These are phyloP conservation scores for Cercospora zeae-maydis DNA, from an alignment of 2,329 filamentous ascomycete species.

Conservation along the genomic window DNA sequence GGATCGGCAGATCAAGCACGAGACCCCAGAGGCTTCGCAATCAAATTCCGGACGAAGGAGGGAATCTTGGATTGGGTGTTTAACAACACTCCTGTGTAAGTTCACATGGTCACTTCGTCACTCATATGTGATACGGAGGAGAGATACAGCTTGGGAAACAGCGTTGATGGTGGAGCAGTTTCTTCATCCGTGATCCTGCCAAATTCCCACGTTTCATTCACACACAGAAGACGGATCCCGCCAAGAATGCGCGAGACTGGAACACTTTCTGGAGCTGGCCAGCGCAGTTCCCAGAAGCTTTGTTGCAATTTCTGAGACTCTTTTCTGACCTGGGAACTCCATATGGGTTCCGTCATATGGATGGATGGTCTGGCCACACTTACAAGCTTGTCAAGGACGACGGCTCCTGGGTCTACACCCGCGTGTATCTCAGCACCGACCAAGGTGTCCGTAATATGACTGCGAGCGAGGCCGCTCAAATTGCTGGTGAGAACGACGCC, in stretches of 20 bases:
- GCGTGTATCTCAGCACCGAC: constrained; percentile 32
- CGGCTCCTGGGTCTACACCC: constrained; percentile 47
- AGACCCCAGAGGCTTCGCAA: constrained; percentile 49
- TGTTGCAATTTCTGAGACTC: constrained; percentile 51
- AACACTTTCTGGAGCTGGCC: constrained; percentile 44
- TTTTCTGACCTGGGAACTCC: constrained; percentile 52
- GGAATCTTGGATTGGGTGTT: constrained; percentile 33
- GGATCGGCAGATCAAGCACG: constrained; percentile 60
- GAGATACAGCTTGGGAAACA: neutral
- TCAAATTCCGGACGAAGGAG: constrained; percentile 50
- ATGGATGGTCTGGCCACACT: constrained; percentile 22
- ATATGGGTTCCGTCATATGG: constrained; percentile 33
- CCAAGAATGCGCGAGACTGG: constrained; percentile 36
- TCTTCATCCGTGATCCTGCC: constrained; percentile 46
- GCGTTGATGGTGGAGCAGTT: constrained; percentile 22
- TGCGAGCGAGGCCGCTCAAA: constrained; percentile 43
- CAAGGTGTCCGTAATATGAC: constrained; percentile 51
- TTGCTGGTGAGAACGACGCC: constrained; percentile 50
- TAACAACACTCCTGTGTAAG: constrained; percentile 22
- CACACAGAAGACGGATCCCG: constrained; percentile 38
- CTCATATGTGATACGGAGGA: neutral
- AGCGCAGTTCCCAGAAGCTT: constrained; percentile 47
- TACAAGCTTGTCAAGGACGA: constrained; percentile 43
- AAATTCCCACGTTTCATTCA: constrained; percentile 44
- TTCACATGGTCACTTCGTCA: neutral